Percentiles rank a stretch among this genome's conserved stretches.
Conservation (phyloP, 2,329 filamentous ascomycete species). For the Fusarium miscanthi region DNA sequence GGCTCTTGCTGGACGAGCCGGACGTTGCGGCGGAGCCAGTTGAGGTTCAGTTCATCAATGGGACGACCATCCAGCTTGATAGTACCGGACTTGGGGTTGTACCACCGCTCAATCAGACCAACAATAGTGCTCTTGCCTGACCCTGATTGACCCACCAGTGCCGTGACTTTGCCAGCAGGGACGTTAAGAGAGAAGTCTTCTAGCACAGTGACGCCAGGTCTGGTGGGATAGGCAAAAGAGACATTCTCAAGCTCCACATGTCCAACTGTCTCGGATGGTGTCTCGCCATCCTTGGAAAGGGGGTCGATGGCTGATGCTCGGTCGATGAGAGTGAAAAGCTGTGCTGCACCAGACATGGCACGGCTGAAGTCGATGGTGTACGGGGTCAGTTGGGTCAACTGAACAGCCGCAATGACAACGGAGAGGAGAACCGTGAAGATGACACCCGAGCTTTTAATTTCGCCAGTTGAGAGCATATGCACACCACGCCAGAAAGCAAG, state of each 20-base stretch:
- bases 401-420: slow-evolving; percentile 53
- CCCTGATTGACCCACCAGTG: slow-evolving; percentile 53
- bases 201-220: slow-evolving; percentile 56
- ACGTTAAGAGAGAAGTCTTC: slow-evolving; percentile 56
- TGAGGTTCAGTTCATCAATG: slow-evolving; percentile 51
- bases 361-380: slow-evolving; percentile 54
- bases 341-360: slow-evolving; percentile 50
- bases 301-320: slow-evolving; percentile 52
- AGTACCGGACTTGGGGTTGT: slow-evolving; percentile 48
- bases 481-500: slow-evolving; percentile 60
- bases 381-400: slow-evolving; percentile 52
- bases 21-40: slow-evolving; percentile 53
- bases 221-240: slow-evolving; percentile 58
- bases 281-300: slow-evolving; percentile 48
- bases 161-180: slow-evolving; percentile 58
- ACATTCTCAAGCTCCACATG: slow-evolving; percentile 54
- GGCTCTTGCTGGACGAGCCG: slow-evolving; percentile 57
- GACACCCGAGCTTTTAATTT: slow-evolving; percentile 52
- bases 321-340: slow-evolving; percentile 54
- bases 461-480: slow-evolving; percentile 51
- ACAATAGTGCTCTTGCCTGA: slow-evolving; percentile 56
- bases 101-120: slow-evolving; percentile 55
- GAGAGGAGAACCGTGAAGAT: slow-evolving; percentile 57
- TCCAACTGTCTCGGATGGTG: slow-evolving; percentile 46
- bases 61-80: slow-evolving; percentile 52